Base-by-base conservation (phyloP, 2,329 filamentous ascomycete genomes). In the Cryphonectria radicalis region DNA sequence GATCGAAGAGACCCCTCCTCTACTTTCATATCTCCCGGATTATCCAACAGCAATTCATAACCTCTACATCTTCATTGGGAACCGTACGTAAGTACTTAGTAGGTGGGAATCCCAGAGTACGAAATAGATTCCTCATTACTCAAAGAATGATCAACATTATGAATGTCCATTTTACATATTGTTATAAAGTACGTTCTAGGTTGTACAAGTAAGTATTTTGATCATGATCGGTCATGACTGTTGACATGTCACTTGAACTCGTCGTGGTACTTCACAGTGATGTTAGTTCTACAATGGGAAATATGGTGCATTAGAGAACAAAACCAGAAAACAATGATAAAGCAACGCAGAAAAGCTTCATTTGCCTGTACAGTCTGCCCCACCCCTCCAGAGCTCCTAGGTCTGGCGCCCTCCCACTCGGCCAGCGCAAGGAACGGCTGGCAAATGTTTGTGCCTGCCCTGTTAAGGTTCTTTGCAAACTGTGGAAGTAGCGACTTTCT, bases 21-120 rank as follows among this genome's bases (percentile, higher is more conserved):
- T 22, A 22, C 4, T 13, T 8, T 1, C 25, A 19, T 32, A 13
- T 17, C 0, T 19, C 0, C 0, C 5, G 14, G 4, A 28, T 35
- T 11, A 10, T 10, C 37, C 37, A 11, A 14, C 55, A 28, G 55
- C 17, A 8, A 2, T 59, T 19, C 25, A 59, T 35, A 17, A 59
- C n/a, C 28, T 59, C 25, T 59, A 8, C 25, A 19, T 59, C 6
- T 19, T 32, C 14, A 59, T 59, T 19, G 55, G 25, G 14, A 5
- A 59, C 28, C 25, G 28, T 7, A 59, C 6, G 1, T 59, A 13
- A 50, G 8, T 32, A 32, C 32, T 32, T 32, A 32, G 32, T 50
- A 3, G 22, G 22, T n/a, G 46, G 22, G 1, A 50, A 50, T 10
- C 6, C 46, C 46, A n/a, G 6, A 22, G 43, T 46, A 22, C 17